Conservation (phyloP, 306 rosid genomes). For the Fragaria nilgerrensis region DNA sequence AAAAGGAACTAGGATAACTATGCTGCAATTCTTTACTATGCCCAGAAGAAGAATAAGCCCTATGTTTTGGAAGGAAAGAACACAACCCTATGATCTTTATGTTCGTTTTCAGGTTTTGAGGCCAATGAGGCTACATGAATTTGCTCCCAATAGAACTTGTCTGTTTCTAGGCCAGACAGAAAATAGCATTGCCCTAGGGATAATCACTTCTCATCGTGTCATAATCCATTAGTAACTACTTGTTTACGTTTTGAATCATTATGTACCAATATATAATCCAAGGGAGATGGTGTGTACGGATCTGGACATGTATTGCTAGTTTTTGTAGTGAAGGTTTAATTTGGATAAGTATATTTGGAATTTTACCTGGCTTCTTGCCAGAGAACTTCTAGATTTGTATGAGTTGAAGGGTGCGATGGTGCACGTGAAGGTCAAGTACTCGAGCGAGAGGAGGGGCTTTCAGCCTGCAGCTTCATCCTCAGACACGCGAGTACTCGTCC, state of each 20-base stretch:
- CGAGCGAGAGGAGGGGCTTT: background rate
- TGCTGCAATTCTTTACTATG: background rate
- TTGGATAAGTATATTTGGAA: too few relatives aligned
- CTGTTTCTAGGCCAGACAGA: background rate
- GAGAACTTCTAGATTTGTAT: background rate
- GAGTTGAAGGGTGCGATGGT: background rate
- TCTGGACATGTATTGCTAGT: background rate
- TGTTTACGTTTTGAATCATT: background rate
- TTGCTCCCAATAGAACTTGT: background rate
- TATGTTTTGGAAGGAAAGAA: background rate
- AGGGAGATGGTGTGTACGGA: background rate
- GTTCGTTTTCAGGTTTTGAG: background rate
- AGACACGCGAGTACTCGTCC: background rate
- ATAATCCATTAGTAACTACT: background rate
- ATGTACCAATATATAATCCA: background rate
- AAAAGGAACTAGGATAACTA: background rate
- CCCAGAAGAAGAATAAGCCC: background rate
- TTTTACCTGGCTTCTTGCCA: too few relatives aligned
- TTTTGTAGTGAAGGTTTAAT: too few relatives aligned
- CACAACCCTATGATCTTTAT: background rate
- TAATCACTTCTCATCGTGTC: background rate
- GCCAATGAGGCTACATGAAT: background rate
- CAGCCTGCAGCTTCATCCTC: background rate
- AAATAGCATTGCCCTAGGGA: background rate
- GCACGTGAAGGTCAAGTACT: background rate